phyloP scores from a whole-genome alignment of 2,329 filamentous ascomycete genomes.

The Cadophora sp. region DNA sequence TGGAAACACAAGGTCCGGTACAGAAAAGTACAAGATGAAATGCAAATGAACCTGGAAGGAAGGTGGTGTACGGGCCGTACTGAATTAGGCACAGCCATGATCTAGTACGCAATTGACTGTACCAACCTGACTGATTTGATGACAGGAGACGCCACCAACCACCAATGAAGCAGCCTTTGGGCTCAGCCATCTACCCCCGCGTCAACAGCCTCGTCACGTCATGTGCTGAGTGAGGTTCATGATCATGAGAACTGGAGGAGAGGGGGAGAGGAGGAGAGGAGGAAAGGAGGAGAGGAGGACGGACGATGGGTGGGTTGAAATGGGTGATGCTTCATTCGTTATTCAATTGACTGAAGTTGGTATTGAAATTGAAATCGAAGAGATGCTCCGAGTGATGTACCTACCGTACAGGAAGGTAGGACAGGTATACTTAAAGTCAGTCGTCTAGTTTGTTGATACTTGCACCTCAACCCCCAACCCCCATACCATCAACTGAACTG shows the following conservation, averaged over 20 bases:
- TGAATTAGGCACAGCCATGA: constrained; percentile 8
- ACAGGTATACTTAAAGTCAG: too few species aligned
- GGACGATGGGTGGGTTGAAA: too few species aligned
- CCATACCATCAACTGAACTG: too few species aligned
- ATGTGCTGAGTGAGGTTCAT: constrained; percentile 1
- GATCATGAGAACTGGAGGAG: background rate
- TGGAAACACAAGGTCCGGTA: background rate
- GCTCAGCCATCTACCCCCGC: constrained; percentile 13
- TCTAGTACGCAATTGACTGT: background rate
- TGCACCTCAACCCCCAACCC: too few species aligned
- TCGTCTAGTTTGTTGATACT: too few species aligned
- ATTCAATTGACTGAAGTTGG: too few species aligned
- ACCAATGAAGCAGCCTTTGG: background rate
- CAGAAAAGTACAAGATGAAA: background rate
- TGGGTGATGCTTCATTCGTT: too few species aligned
- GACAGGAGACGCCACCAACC: background rate
- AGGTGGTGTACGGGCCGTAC: background rate
- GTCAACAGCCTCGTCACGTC: constrained; percentile 14
- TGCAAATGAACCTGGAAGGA: background rate
- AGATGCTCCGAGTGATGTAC: too few species aligned
- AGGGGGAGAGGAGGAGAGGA: too few species aligned
- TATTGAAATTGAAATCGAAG: too few species aligned
- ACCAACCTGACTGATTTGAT: background rate
- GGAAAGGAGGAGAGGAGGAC: too few species aligned
- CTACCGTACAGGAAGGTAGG: too few species aligned